Evolutionary conservation across 305 asterid genomes (phyloP).

Genomic region (Fraxinus paxiana): DNA sequence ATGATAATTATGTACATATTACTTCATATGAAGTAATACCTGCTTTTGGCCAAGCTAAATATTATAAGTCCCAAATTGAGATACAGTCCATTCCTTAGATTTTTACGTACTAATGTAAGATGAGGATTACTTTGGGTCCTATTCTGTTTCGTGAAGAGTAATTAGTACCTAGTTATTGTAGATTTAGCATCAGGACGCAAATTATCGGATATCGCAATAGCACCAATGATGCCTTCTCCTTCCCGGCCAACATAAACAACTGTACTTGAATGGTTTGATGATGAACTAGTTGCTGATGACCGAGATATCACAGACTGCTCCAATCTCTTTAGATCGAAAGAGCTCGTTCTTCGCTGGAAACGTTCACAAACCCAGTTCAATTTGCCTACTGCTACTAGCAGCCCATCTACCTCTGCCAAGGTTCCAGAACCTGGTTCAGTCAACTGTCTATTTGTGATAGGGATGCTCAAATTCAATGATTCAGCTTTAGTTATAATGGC

Average conservation of each 20-base stretch:
- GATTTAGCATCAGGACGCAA: slow-evolving; percentile 74
- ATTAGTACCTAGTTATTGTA: slow-evolving; percentile 60
- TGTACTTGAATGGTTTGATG: slow-evolving; percentile 75
- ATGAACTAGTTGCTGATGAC: slow-evolving; percentile 47
- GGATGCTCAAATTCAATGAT: slow-evolving; percentile 59
- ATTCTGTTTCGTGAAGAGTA: slow-evolving; percentile 16
- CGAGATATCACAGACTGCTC: slow-evolving; percentile 63
- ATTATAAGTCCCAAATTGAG: neutral
- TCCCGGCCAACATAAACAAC: slow-evolving; percentile 85
- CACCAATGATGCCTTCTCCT: slow-evolving; percentile 93
- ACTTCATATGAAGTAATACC: neutral
- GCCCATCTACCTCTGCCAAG: slow-evolving; percentile 93
- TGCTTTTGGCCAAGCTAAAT: neutral
- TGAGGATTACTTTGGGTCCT: neutral
- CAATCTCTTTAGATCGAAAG: slow-evolving; percentile 49
- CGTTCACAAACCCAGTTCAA: slow-evolving; percentile 84
- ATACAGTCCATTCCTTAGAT: neutral
- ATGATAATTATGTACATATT: neutral
- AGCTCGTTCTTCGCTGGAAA: slow-evolving; percentile 58
- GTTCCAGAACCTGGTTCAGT: slow-evolving; percentile 94
- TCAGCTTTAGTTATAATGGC: slow-evolving; percentile 80
- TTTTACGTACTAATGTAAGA: neutral
- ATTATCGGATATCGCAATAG: slow-evolving; percentile 81
- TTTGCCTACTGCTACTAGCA: slow-evolving; percentile 89
- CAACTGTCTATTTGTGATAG: slow-evolving; percentile 73